Percentiles rank a stretch among this genome's conserved stretches.
Conservation (phyloP, 148 eudicot species). For the Amaranthus hypochondriacus region DNA sequence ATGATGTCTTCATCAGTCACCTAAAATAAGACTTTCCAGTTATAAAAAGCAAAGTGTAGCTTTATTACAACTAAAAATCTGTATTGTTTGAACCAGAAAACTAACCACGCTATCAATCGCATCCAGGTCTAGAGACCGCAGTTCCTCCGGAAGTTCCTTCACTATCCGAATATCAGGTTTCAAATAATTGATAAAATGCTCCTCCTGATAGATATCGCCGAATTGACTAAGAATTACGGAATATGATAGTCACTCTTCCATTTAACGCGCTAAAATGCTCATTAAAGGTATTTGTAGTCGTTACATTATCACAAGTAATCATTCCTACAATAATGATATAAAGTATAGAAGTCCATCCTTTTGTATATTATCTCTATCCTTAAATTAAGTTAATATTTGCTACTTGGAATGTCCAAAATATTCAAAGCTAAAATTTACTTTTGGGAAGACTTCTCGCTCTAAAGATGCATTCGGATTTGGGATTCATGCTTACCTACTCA, state of each 20-base stretch:
- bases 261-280: conserved; percentile 25
- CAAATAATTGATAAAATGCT: conserved; percentile 79
- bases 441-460: too few species aligned
- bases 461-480: too few species aligned
- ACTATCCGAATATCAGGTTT: conserved; percentile 85
- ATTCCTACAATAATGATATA: neutral
- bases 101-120: conserved; percentile 96
- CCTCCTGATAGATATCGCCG: conserved; percentile 99
- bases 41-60: conserved; percentile 16
- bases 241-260: conserved; percentile 56
- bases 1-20: conserved; percentile 76
- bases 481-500: too few species aligned
- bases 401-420: too few species aligned
- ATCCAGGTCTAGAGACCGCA: conserved; percentile 75
- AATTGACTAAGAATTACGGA: conserved; percentile 85
- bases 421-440: too few species aligned
- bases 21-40: conserved; percentile 34
- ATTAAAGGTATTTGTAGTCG: conserved; percentile 14
- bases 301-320: conserved; percentile 6
- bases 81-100: conserved; percentile 19
- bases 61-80: neutral
- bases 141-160: conserved; percentile 77
- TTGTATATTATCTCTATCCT: neutral
- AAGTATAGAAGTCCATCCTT: neutral
- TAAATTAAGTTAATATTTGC: too few species aligned